Conservation (phyloP, 495 filamentous ascomycete species). For the Pyrenula aspistea region DNA sequence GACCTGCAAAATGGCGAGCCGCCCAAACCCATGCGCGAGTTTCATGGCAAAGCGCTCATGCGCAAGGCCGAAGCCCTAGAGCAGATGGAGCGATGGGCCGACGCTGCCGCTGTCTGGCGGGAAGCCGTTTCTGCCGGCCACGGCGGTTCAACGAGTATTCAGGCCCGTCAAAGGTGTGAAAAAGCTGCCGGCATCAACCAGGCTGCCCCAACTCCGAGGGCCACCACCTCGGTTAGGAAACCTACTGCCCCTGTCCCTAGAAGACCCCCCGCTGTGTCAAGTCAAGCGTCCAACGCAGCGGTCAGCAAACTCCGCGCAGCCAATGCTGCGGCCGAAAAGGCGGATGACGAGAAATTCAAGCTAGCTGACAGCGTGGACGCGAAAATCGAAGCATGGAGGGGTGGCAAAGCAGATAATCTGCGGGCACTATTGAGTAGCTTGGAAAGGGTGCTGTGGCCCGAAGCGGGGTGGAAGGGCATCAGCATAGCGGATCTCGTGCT, state of each 20-base stretch:
- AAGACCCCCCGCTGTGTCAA: neutral
- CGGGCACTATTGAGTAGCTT: conserved; percentile 79
- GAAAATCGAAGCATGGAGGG: conserved; percentile 64
- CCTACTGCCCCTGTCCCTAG: conserved; percentile 11
- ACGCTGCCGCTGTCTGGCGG: conserved; percentile 71
- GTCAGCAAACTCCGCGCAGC: conserved; percentile 69
- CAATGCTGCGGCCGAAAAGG: conserved; percentile 69
- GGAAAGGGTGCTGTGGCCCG: conserved; percentile 83
- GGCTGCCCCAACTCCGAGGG: conserved; percentile 17
- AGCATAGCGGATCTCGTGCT: conserved; percentile 84
- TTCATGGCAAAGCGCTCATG: conserved; percentile 83
- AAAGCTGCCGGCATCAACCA: conserved; percentile 56
- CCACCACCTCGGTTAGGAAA: neutral
- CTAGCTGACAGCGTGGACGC: conserved; percentile 75
- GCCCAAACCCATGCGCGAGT: conserved; percentile 78
- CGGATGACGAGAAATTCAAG: conserved; percentile 85
- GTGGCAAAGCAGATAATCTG: conserved; percentile 84
- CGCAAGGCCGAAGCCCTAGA: conserved; percentile 93
- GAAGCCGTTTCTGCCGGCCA: conserved; percentile 71
- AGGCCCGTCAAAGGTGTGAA: conserved; percentile 83
- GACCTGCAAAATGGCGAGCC: conserved; percentile 50
- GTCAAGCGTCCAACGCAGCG: conserved; percentile 33
- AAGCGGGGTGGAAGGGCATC: conserved; percentile 92
- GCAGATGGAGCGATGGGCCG: conserved; percentile 85
- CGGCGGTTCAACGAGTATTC: conserved; percentile 69